Evolutionary conservation across 768 basidiomycete genomes (phyloP).

Genomic region (Peribolospora kevripleyi): DNA sequence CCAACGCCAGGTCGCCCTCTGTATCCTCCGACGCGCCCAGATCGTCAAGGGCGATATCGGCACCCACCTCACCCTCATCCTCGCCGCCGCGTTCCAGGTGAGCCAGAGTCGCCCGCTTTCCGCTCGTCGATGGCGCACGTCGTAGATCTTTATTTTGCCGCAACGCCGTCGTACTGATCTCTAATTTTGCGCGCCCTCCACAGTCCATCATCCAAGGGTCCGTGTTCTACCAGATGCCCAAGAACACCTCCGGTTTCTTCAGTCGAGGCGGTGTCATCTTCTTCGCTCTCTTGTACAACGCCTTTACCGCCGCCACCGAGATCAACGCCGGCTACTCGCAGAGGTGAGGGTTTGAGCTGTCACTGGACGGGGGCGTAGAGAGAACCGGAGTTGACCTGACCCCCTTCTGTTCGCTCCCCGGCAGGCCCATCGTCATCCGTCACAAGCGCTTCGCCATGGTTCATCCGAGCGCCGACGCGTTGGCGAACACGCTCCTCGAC

Average conservation of each 20-base stretch:
- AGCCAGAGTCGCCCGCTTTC: no score
- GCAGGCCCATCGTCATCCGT: conserved; percentile 13
- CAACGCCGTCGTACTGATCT: not conserved
- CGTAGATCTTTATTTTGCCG: conserved; percentile 8
- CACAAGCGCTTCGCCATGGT: conserved; percentile 25
- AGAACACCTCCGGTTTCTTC: conserved; percentile 38
- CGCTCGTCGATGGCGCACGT: no score
- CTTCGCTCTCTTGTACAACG: conserved; percentile 32
- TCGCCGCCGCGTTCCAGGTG: no score
- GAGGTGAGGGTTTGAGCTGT: not conserved
- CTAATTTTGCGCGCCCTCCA: conserved; percentile 15
- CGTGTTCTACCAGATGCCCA: conserved; percentile 35
- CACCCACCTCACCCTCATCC: no score
- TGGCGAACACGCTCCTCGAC: conserved; percentile 24
- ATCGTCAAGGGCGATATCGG: conserved; percentile 24
- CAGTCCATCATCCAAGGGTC: conserved; percentile 36
- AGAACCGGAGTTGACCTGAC: no score
- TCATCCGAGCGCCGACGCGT: conserved; percentile 23
- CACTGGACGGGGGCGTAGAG: not conserved
- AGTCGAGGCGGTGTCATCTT: conserved; percentile 56
- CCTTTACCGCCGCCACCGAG: conserved; percentile 22
- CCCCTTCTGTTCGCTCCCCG: not conserved
- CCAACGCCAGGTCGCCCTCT: conserved; percentile 25
- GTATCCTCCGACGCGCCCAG: conserved; percentile 27
- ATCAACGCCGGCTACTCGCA: conserved; percentile 17